These are phyloP conservation scores for Quercus rubra DNA, from an alignment of 306 rosid genomes.

Conservation along the genomic window DNA sequence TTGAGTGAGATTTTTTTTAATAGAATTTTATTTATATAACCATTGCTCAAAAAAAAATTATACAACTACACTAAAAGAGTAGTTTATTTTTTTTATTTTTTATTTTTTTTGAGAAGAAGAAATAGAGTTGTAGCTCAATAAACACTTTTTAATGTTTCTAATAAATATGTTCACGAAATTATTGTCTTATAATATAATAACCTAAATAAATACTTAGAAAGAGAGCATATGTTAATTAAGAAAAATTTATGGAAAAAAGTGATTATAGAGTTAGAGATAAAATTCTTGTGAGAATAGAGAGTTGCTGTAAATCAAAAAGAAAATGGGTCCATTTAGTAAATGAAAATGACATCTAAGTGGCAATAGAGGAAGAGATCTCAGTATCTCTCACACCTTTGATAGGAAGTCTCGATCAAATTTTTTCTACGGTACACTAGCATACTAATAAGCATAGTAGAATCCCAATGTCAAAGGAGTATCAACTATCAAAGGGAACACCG, in stretches of 20 bases:
- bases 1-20: no score
- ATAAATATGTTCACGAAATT: no score
- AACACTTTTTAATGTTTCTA: no score
- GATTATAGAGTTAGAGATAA: slow-evolving; percentile 1
- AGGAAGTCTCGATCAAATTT: not conserved
- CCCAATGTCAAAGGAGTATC: slow-evolving; percentile 13
- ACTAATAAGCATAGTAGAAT: not conserved
- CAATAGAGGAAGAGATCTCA: not conserved
- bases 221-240: not conserved
- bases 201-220: not conserved
- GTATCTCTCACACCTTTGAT: slow-evolving; percentile 2
- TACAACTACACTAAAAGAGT: no score
- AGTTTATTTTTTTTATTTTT: no score
- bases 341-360: slow-evolving; percentile 13
- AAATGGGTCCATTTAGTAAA: not conserved
- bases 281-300: not conserved
- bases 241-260: not conserved
- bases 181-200: no score
- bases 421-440: slow-evolving; percentile 6
- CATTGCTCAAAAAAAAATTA: no score
- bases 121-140: no score
- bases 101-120: no score
- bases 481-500: slow-evolving; percentile 40
- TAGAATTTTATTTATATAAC: no score
- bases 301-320: not conserved